Conservation (phyloP, 2,329 filamentous ascomycete genomes). For the Microsporum ferrugineum region DNA sequence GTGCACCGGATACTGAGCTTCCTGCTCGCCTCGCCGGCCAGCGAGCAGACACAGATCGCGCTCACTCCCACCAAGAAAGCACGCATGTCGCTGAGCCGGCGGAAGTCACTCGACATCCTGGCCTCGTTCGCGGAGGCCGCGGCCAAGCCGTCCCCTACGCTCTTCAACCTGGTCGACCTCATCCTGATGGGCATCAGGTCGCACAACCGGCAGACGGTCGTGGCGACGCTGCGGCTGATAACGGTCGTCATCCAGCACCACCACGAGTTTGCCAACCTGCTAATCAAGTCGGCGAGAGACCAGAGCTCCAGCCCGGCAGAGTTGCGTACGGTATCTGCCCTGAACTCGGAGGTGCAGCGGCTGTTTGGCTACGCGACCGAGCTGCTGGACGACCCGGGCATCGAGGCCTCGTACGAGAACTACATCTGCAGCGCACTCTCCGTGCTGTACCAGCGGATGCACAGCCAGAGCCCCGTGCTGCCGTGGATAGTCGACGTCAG, state of each 20-base stretch:
- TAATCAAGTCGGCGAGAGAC: conserved; percentile 48
- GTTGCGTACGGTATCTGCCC: conserved; percentile 27
- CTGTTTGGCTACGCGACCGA: conserved; percentile 29
- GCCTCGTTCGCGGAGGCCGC: conserved; percentile 65
- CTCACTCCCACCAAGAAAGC: conserved; percentile 48
- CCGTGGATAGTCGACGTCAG: conserved; percentile 56
- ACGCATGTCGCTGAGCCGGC: conserved; percentile 49
- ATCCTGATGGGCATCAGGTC: conserved; percentile 77
- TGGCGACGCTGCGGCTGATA: conserved; percentile 76
- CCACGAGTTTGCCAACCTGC: conserved; percentile 63
- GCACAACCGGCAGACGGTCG: conserved; percentile 74
- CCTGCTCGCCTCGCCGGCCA: conserved; percentile 61
- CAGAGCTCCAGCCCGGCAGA: conserved; percentile 13
- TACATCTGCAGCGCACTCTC: conserved; percentile 43
- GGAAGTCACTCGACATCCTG: conserved; percentile 80
- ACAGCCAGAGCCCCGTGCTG: conserved; percentile 10
- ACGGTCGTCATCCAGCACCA: conserved; percentile 79
- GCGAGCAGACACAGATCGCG: conserved; percentile 25
- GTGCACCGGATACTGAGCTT: conserved; percentile 90
- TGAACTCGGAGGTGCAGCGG: conserved; percentile 32
- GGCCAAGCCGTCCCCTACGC: conserved; percentile 64
- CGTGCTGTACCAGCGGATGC: conserved; percentile 32
- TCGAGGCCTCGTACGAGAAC: conserved; percentile 34
- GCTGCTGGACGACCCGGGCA: conserved; percentile 27
- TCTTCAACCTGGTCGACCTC: conserved; percentile 90